phyloP scores from a whole-genome alignment of 2,329 filamentous ascomycete species.

The Alternaria postmessia region DNA sequence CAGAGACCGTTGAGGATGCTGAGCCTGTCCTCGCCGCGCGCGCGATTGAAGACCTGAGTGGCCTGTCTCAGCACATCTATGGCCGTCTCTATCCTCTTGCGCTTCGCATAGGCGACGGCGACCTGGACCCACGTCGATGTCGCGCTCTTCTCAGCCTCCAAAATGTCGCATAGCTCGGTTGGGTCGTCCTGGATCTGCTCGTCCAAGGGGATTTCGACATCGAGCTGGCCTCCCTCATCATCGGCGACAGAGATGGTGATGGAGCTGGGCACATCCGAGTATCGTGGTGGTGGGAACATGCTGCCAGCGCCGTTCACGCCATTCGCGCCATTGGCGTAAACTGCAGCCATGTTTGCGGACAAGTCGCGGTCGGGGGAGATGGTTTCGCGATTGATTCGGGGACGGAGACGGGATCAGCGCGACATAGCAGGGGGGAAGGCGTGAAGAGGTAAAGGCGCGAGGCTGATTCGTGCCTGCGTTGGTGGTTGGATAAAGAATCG shows the following conservation, averaged over 20 bases:
- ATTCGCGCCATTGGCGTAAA: slow-evolving; percentile 59
- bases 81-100: slow-evolving; percentile 87
- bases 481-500: slow-evolving; percentile 28
- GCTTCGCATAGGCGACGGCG: slow-evolving; percentile 93
- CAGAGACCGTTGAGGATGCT: slow-evolving; percentile 84
- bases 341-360: slow-evolving; percentile 57
- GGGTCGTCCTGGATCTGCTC: slow-evolving; percentile 86
- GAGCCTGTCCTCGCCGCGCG: slow-evolving; percentile 80
- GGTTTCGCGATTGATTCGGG: slow-evolving; percentile 3
- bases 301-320: slow-evolving; percentile 58
- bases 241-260: slow-evolving; percentile 71
- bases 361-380: slow-evolving; percentile 19
- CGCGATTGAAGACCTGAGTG: slow-evolving; percentile 72
- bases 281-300: slow-evolving; percentile 57
- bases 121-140: slow-evolving; percentile 99
- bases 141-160: slow-evolving; percentile 91
- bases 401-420: slow-evolving; percentile 22
- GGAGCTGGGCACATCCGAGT: slow-evolving; percentile 68
- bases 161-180: slow-evolving; percentile 90
- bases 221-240: slow-evolving; percentile 67
- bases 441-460: slow-evolving; percentile 19
- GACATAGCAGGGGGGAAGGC: slow-evolving; percentile 27
- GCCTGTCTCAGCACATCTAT: slow-evolving; percentile 77
- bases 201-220: slow-evolving; percentile 93
- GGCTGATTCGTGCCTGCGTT: slow-evolving; percentile 25